These are phyloP conservation scores for Starmera quercuum DNA, from an alignment of 805 yeast species.

Conservation along the genomic window DNA sequence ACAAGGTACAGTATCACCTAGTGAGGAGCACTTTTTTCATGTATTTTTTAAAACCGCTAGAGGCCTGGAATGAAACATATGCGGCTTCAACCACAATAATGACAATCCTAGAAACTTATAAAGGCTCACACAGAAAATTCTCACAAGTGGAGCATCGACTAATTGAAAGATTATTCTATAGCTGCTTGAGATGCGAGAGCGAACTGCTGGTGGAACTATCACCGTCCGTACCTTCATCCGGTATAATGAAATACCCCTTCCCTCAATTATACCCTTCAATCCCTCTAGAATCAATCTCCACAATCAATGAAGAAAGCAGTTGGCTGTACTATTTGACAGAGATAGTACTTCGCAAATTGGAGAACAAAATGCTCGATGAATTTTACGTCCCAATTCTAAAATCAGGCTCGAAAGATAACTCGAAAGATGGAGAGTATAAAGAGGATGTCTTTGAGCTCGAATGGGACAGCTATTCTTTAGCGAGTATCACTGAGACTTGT, in stretches of 20 bases:
- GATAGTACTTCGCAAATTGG: constrained; percentile 16
- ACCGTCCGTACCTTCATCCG: constrained; percentile 18
- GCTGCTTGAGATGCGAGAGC: constrained; percentile 17
- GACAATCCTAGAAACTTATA: constrained; percentile 13
- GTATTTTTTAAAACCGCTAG: constrained; percentile 17
- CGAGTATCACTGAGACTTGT: constrained; percentile 4
- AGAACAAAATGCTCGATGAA: constrained; percentile 17
- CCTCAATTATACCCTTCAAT: constrained; percentile 16
- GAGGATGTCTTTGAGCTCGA: constrained; percentile 9
- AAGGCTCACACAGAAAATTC: constrained; percentile 12
- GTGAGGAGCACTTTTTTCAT: constrained; percentile 13
- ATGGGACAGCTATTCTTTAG: constrained; percentile 12
- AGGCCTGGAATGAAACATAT: constrained; percentile 15
- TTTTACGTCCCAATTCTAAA: constrained; percentile 11
- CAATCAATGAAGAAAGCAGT: constrained; percentile 11
- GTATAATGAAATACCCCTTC: constrained; percentile 17
- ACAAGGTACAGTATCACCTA: constrained; percentile 11
- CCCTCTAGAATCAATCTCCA: constrained; percentile 12
- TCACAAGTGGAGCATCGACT: constrained; percentile 9
- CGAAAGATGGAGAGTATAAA: constrained; percentile 6
- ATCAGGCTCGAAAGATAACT: constrained; percentile 2
- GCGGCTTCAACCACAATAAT: constrained; percentile 14
- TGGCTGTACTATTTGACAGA: constrained; percentile 20
- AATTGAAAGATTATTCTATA: constrained; percentile 15
- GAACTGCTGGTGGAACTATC: constrained; percentile 19